A percentile compares a stretch with the other conserved stretches of the same genome.
These are phyloP conservation scores for Fusarium sp. DNA, from an alignment of 2,329 filamentous ascomycete species.

Conservation along the genomic window DNA sequence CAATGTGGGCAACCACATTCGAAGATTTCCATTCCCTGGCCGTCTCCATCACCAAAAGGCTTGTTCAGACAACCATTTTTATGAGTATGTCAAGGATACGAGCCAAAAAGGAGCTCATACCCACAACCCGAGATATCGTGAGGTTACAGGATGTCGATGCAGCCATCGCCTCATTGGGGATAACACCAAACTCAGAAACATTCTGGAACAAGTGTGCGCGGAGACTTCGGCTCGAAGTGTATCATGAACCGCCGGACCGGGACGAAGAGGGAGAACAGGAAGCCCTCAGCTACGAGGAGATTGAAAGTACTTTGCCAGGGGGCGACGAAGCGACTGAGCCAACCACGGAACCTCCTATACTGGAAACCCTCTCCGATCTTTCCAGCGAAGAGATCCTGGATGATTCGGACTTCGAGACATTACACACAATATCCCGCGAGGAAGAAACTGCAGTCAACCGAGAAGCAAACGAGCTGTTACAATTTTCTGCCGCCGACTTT, in stretches of 20 bases:
- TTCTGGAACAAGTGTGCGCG: constrained; percentile 67
- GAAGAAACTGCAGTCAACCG: constrained; percentile 51
- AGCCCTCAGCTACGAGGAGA: constrained; percentile 37
- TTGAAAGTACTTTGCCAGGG: constrained; percentile 29
- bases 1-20: constrained; percentile 82
- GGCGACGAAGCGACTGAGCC: constrained; percentile 27
- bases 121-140: constrained; percentile 54
- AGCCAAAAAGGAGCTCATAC: constrained; percentile 58
- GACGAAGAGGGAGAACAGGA: constrained; percentile 45
- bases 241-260: constrained; percentile 52
- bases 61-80: constrained; percentile 80
- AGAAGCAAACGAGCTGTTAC: constrained; percentile 62
- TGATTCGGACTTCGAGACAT: constrained; percentile 37
- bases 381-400: constrained; percentile 30
- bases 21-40: constrained; percentile 81
- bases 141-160: constrained; percentile 64
- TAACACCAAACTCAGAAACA: constrained; percentile 55
- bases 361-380: constrained; percentile 1
- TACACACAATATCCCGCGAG: constrained; percentile 32
- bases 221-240: constrained; percentile 65
- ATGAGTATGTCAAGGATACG: constrained; percentile 79
- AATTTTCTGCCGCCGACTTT: constrained; percentile 59
- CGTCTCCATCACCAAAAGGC: constrained; percentile 76
- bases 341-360: neutral
- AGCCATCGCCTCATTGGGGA: constrained; percentile 63